A percentile compares a stretch with the other conserved stretches of the same genome.
Evolutionary conservation across 2,329 filamentous ascomycete species (phyloP).

Genomic region (Monilinia polystroma): DNA sequence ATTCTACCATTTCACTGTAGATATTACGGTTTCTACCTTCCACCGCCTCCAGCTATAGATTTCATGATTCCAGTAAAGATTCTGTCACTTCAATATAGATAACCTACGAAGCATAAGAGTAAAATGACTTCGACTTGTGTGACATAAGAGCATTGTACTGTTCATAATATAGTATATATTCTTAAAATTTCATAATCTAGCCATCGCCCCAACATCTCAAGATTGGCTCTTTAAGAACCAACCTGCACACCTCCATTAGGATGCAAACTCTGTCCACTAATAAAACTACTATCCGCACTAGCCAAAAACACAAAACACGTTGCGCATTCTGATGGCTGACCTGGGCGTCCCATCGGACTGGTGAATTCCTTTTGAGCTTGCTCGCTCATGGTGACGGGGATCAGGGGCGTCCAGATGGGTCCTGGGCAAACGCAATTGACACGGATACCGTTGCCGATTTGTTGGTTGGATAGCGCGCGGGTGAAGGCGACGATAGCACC

Average conservation of each 20-base stretch:
- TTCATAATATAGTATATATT: not conserved
- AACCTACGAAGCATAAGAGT: too few relatives aligned
- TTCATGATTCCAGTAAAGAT: too few relatives aligned
- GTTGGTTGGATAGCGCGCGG: conserved; percentile 73
- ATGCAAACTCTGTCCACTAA: conserved; percentile 71
- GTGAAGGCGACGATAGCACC: conserved; percentile 80
- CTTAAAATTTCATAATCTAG: not conserved
- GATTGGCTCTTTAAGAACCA: conserved; percentile 38
- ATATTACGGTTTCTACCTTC: too few relatives aligned
- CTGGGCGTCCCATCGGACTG: conserved; percentile 72
- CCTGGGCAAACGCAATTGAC: conserved; percentile 77
- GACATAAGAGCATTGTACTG: too few relatives aligned
- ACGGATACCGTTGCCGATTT: conserved; percentile 67
- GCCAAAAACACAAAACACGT: conserved; percentile 81
- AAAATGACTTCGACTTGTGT: too few relatives aligned
- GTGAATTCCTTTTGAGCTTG: conserved; percentile 71
- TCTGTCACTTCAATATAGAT: too few relatives aligned
- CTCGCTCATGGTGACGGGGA: conserved; percentile 69
- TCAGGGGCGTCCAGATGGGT: conserved; percentile 75
- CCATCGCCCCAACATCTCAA: not conserved
- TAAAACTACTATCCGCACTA: conserved; percentile 68
- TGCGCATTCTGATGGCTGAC: conserved; percentile 78
- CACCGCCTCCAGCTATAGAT: too few relatives aligned
- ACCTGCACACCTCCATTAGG: conserved; percentile 60
- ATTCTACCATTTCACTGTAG: too few relatives aligned